Percentiles rank a stretch among this genome's conserved stretches.
Evolutionary conservation across 2,329 filamentous ascomycete genomes (phyloP).

Genomic region (Emmonsiellopsis sp.): DNA sequence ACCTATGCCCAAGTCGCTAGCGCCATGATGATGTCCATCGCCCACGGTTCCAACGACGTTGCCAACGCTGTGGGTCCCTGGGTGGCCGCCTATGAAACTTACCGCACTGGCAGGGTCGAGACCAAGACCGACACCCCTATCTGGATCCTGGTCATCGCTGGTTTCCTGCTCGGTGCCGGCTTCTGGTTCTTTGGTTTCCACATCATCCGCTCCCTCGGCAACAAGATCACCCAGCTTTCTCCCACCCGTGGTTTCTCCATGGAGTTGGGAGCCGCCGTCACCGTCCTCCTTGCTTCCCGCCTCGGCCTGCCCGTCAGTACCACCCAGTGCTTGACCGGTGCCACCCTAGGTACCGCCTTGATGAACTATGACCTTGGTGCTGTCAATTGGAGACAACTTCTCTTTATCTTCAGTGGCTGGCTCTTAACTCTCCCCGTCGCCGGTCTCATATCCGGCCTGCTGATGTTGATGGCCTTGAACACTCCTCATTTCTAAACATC

Average conservation of each 20-base stretch:
- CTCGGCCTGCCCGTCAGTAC: slow-evolving; percentile 29
- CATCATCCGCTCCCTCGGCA: slow-evolving; percentile 33
- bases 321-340: slow-evolving; percentile 29
- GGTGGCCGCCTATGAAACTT: slow-evolving; percentile 30
- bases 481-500: slow-evolving; percentile 26
- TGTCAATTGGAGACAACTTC: slow-evolving; percentile 37
- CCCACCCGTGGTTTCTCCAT: slow-evolving; percentile 30
- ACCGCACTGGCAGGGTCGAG: slow-evolving; percentile 20
- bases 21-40: slow-evolving; percentile 35
- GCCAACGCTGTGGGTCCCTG: slow-evolving; percentile 36
- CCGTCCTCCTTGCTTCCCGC: slow-evolving; percentile 26
- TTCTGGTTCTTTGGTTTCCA: slow-evolving; percentile 36
- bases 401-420: slow-evolving; percentile 37
- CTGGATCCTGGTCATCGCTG: slow-evolving; percentile 32
- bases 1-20: slow-evolving; percentile 36
- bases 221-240: slow-evolving; percentile 33
- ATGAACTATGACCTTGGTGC: slow-evolving; percentile 30
- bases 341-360: slow-evolving; percentile 27
- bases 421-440: slow-evolving; percentile 36
- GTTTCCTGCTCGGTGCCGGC: slow-evolving; percentile 30
- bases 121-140: slow-evolving; percentile 26
- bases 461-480: slow-evolving; percentile 36
- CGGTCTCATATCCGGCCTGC: slow-evolving; percentile 30
- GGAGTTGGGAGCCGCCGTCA: slow-evolving; percentile 35
- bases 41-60: slow-evolving; percentile 39